Percentiles rank a stretch among this genome's conserved stretches.
Conservation (phyloP, 2,329 filamentous ascomycete genomes). For the Fusarium sp. region DNA sequence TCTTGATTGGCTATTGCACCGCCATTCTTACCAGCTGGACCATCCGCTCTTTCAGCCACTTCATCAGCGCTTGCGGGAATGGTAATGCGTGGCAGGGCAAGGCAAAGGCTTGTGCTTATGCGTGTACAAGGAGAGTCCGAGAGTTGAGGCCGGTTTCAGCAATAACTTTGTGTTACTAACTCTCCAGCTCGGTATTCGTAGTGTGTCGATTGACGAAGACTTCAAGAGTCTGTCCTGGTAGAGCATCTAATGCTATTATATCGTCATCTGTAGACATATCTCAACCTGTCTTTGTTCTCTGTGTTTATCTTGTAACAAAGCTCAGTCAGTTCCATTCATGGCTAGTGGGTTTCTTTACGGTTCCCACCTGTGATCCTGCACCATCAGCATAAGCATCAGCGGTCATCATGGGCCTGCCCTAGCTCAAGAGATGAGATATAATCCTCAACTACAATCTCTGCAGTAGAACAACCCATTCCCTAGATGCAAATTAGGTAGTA, state of each 20-base stretch:
- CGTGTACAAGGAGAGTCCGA: constrained; percentile 1
- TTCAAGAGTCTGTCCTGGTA: neutral
- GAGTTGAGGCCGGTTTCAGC: constrained; percentile 6
- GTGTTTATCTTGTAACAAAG: constrained; percentile 17
- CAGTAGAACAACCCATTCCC: neutral
- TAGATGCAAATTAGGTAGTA: neutral
- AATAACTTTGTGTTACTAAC: neutral
- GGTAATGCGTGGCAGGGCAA: neutral
- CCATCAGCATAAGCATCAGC: constrained; percentile 28
- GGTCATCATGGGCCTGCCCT: constrained; percentile 4
- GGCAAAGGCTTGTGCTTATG: constrained; percentile 17
- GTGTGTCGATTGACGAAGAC: no score
- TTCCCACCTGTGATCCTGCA: constrained; percentile 23
- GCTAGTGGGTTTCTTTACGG: constrained; percentile 13
- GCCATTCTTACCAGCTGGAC: constrained; percentile 17
- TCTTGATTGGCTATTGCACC: constrained; percentile 22
- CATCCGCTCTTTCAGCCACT: constrained; percentile 33
- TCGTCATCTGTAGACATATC: neutral
- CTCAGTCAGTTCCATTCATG: constrained; percentile 7
- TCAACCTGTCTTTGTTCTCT: constrained; percentile 2
- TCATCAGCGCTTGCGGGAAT: constrained; percentile 1
- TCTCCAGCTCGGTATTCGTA: neutral
- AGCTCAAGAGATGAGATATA: neutral
- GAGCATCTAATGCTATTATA: neutral
- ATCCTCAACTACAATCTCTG: neutral